phyloP scores from a whole-genome alignment of 176 grass and related monocot genomes.

The Urochloa ruziziensis region DNA sequence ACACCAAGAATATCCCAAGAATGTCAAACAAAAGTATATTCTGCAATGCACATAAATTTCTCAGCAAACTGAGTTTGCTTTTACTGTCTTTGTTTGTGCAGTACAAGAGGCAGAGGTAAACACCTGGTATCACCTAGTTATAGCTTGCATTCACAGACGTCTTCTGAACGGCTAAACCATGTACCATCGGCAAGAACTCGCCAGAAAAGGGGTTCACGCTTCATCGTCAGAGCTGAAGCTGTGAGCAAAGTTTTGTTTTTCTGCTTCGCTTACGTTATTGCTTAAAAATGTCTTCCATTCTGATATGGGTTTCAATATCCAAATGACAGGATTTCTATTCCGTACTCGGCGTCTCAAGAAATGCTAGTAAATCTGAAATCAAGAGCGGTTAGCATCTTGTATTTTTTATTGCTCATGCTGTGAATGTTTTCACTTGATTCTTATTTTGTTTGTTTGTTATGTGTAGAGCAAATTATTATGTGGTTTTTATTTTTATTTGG shows the following conservation, averaged over 20 bases:
- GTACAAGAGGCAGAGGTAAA: constrained; percentile 47
- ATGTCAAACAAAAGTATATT: constrained; percentile 6
- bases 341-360: constrained; percentile 87
- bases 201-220: constrained; percentile 55
- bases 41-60: background rate
- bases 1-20: too few species aligned
- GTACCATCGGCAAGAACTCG: constrained; percentile 38
- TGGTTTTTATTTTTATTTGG: constrained; percentile 4
- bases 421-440: background rate
- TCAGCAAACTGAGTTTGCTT: background rate
- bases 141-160: constrained; percentile 35
- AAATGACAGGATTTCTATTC: constrained; percentile 92
- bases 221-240: constrained; percentile 81
- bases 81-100: constrained; percentile 39
- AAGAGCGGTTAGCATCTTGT: constrained; percentile 74
- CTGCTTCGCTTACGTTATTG: background rate
- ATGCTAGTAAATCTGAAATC: constrained; percentile 99
- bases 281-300: constrained; percentile 4
- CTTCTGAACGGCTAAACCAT: constrained; percentile 47
- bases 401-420: background rate
- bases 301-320: constrained; percentile 31
- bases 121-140: constrained; percentile 47
- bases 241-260: constrained; percentile 50
- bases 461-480: background rate
- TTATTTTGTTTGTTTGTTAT: background rate